Base-by-base conservation (phyloP, 2,329 filamentous ascomycete species). In the Colletotrichum tropicale region DNA sequence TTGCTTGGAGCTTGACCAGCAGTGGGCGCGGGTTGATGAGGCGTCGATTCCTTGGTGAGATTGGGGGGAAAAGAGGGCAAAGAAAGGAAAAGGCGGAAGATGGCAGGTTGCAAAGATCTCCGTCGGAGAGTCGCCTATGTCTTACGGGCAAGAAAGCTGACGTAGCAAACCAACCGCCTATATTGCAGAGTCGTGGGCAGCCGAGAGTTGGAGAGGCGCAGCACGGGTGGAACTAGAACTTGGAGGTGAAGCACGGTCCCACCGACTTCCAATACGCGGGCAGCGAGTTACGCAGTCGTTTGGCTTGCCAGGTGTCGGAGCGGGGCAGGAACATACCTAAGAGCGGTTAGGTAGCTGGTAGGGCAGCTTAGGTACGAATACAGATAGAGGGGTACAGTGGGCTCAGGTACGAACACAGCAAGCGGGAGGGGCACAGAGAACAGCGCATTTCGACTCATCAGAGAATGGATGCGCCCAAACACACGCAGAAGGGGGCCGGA, bases 1-100 rank as follows among this genome's bases (percentile, higher is more conserved):
- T 74, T 70, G 77, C 55, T 73, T 34, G 77, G 80, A 76, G 71
- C 70, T 71, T 79, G 77, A 75, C 77, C 77, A 74, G 70, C 76
- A 76, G 65, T 52, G 48, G 72, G 66, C 60, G 75, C 48, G 21
- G 36, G n/a, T 67, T 62, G 52, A 58, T 71, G 71, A 24, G 26
- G 66, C 69, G 70, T 73, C 65, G 36, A 28, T 36, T 64, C 18
- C 18, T 65, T 38, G 32, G 58, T 43, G 28, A 34, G 30, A 61
- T 52, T 71, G 36, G 64, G 56, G 48, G 58, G 48, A 21, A 55
- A 34, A 26, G 24, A 28, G 66, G 52, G 36, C 10, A 56, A 62
- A 66, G 43, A 66, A 38, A 36, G 71, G 60, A 62, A 58, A 62
- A 58, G 66, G 12, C 21, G 55, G 28, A 74, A 48, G 74, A 58